These are phyloP conservation scores for Lactuca saligna DNA, from an alignment of 129 eudicot genomes.

Conservation along the genomic window DNA sequence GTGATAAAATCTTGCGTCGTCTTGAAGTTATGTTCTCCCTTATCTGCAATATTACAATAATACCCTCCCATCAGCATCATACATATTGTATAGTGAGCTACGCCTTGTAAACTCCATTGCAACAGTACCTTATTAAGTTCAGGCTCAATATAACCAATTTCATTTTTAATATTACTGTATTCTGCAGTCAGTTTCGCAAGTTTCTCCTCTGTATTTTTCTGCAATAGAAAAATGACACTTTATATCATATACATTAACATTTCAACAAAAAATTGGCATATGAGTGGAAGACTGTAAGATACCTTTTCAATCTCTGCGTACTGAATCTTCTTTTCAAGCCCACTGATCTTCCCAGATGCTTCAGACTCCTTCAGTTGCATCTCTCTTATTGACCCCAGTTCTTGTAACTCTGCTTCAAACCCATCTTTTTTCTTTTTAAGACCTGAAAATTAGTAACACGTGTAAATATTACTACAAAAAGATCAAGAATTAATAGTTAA, in stretches of 20 bases:
- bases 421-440: slow-evolving; percentile 92
- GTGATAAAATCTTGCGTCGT: slow-evolving; percentile 41
- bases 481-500: not conserved
- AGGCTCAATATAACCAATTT: slow-evolving; percentile 65
- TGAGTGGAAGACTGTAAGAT: not conserved
- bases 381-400: slow-evolving; percentile 87
- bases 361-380: slow-evolving; percentile 95
- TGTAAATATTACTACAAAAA: slow-evolving; percentile 4
- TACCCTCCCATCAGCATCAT: slow-evolving; percentile 12
- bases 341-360: slow-evolving; percentile 93
- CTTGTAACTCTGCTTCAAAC: slow-evolving; percentile 78
- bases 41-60: slow-evolving; percentile 46
- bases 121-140: slow-evolving; percentile 63
- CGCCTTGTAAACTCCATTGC: not conserved
- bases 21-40: slow-evolving; percentile 49
- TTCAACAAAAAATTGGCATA: no score
- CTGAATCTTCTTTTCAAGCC: slow-evolving; percentile 93
- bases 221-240: slow-evolving; percentile 25
- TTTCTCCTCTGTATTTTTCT: slow-evolving; percentile 90
- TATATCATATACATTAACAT: no score
- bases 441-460: slow-evolving; percentile 40
- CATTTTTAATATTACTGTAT: slow-evolving; percentile 59
- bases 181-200: slow-evolving; percentile 65
- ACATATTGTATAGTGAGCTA: not conserved
- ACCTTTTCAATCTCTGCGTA: slow-evolving; percentile 99